phyloP scores from a whole-genome alignment of 2,329 filamentous ascomycete genomes.

The Blastomyces emzantsi region DNA sequence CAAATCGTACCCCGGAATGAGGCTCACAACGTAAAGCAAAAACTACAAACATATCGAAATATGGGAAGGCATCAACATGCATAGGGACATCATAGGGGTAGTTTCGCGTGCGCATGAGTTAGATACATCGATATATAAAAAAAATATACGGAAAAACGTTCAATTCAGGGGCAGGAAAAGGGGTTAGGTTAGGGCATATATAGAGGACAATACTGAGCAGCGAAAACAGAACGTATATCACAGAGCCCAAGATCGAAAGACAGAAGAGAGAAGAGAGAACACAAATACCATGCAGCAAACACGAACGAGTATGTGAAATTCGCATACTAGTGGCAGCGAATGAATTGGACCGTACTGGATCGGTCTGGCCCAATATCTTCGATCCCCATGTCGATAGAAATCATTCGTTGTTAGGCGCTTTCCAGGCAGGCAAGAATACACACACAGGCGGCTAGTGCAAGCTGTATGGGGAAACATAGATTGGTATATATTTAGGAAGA shows the following conservation, averaged over 20 bases:
- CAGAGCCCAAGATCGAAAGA: not conserved
- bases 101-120: not conserved
- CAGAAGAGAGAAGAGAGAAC: no score
- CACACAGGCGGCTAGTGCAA: not conserved
- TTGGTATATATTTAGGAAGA: not conserved
- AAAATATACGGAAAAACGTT: not conserved
- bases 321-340: not conserved
- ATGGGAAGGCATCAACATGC: no score
- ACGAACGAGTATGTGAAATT: not conserved
- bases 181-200: not conserved
- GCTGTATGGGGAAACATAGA: not conserved
- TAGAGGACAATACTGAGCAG: not conserved
- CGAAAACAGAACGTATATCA: not conserved
- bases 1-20: not conserved
- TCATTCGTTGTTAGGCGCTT: not conserved
- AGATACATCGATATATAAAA: not conserved
- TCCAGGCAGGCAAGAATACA: not conserved
- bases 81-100: not conserved
- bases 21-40: not conserved
- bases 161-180: not conserved
- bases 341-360: not conserved
- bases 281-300: not conserved
- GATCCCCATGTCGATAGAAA: not conserved
- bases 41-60: no score
- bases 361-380: not conserved